These are phyloP conservation scores for Pestalotiopsis fici DNA, from an alignment of 2,329 filamentous ascomycete genomes.

Conservation along the genomic window DNA sequence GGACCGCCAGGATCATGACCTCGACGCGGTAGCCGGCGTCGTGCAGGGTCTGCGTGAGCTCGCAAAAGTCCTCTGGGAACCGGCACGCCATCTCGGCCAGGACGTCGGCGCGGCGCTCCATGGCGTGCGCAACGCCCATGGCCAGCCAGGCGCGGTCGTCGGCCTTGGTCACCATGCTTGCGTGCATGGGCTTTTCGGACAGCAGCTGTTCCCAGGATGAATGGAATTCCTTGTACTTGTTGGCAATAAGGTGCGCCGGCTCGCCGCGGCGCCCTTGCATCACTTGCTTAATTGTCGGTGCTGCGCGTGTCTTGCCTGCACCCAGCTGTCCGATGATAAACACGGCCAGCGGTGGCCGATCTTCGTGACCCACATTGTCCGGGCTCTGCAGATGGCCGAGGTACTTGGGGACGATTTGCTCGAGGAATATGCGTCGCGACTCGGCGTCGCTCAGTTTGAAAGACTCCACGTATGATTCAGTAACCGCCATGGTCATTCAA, in stretches of 20 bases:
- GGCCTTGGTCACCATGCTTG: conserved; percentile 39
- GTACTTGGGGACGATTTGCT: background rate
- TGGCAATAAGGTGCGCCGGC: conserved; percentile 45
- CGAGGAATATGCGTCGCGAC: background rate
- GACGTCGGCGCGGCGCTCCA: conserved; percentile 31
- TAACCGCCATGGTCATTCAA: background rate
- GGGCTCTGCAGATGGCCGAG: background rate
- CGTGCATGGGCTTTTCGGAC: conserved; percentile 23
- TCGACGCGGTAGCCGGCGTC: conserved; percentile 35
- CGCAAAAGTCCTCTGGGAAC: conserved; percentile 40
- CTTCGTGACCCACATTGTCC: background rate
- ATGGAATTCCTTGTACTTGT: conserved; percentile 51
- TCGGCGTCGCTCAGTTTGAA: background rate
- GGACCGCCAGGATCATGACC: conserved; percentile 43
- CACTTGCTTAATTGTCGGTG: conserved; percentile 36
- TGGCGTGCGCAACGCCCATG: conserved; percentile 36
- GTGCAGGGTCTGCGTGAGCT: conserved; percentile 35
- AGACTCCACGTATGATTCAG: background rate
- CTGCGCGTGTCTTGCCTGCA: conserved; percentile 47
- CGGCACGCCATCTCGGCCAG: conserved; percentile 48
- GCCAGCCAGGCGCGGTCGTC: conserved; percentile 47
- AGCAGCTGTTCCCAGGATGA: conserved; percentile 38
- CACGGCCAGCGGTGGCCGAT: conserved; percentile 35
- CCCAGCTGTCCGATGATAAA: conserved; percentile 49
- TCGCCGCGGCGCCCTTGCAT: conserved; percentile 20